These are phyloP conservation scores for Fusarium devonianum DNA, from an alignment of 2,329 filamentous ascomycete species.

Conservation along the genomic window DNA sequence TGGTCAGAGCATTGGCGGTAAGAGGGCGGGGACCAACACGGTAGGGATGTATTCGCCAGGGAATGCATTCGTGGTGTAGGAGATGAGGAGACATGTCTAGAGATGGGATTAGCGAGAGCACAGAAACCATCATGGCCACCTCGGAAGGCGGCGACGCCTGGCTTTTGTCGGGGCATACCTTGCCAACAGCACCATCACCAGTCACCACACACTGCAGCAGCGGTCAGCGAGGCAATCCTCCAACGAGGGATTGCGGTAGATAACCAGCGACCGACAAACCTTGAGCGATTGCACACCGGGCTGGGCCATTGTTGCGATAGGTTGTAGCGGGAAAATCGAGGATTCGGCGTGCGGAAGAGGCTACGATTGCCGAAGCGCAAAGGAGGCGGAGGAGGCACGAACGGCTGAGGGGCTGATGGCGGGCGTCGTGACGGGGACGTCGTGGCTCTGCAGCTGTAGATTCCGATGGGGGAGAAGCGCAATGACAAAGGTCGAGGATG, in stretches of 20 bases:
- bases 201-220: conserved; percentile 88
- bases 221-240: no score
- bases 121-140: conserved; percentile 1
- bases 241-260: conserved; percentile 34
- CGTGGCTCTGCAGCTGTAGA: conserved; percentile 21
- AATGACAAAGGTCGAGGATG: conserved; percentile 14
- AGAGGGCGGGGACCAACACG: conserved; percentile 71
- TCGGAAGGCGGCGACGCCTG: conserved; percentile 1
- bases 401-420: conserved; percentile 20
- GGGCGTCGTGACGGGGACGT: conserved; percentile 18
- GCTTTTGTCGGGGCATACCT: conserved; percentile 62
- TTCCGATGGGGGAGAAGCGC: conserved; percentile 18
- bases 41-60: conserved; percentile 99
- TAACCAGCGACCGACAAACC: conserved; percentile 60
- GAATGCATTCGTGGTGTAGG: conserved; percentile 99
- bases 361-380: conserved; percentile 12
- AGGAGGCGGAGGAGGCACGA: conserved; percentile 8
- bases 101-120: conserved; percentile 41
- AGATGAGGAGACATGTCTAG: conserved; percentile 98
- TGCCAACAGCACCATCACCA: conserved; percentile 98
- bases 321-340: conserved; percentile 10
- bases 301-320: conserved; percentile 67
- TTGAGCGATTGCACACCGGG: conserved; percentile 90
- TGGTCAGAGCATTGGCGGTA: background rate
- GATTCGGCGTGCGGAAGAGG: conserved; percentile 6